Base-by-base conservation (phyloP, 768 basidiomycete genomes). In the Trametes villosa region DNA sequence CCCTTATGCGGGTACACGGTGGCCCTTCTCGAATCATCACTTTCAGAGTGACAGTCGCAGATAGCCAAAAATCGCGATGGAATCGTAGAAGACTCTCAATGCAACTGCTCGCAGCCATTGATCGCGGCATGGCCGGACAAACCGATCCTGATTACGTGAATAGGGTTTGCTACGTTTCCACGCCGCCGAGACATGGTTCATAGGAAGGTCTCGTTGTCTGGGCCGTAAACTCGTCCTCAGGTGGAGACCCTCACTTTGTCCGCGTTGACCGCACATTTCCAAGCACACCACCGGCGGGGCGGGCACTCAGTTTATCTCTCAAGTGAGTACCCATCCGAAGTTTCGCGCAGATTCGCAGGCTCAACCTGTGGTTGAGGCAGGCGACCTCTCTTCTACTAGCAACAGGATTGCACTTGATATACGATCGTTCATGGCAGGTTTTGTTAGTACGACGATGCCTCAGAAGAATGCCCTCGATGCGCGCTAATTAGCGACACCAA, bases 11-110 rank as follows among this genome's bases (percentile, higher is more conserved):
- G 20, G 42, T 6, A 9, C 42, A 7, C 42, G 22, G 42, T 22
- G 42, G 42, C 42, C n/a, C 22, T 5, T 22, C 20, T 8, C 26
- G 15, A 26, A 12, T 24, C 13, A 2, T 7, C 11, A 9, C 31
- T 57, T 38, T 41, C 47, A 49, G 40, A 38, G 31, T 20, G 2
- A 7, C n/a, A 24, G 30, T 41, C 47, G 26, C 38, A 46, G 30
- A 47, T 57, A 49, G 47, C 29, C 38, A 57, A 41, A 50, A 26
- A 36, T 29, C 22, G 34, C 20, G 56, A 57, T 26, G 18, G 9
- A 5, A 9, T 26, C 34, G n/a, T 22, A 24, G 50, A 36, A 51
- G 33, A 33, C 33, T 18, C 20, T 34, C 50, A 34, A 30, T 36
- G 56, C 36, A 38, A 50, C 15, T 38, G 4, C n/a, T 27, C 22